Evolutionary conservation across 352 stramenopile species (phyloP).

Genomic region (Phytophthora quininea): DNA sequence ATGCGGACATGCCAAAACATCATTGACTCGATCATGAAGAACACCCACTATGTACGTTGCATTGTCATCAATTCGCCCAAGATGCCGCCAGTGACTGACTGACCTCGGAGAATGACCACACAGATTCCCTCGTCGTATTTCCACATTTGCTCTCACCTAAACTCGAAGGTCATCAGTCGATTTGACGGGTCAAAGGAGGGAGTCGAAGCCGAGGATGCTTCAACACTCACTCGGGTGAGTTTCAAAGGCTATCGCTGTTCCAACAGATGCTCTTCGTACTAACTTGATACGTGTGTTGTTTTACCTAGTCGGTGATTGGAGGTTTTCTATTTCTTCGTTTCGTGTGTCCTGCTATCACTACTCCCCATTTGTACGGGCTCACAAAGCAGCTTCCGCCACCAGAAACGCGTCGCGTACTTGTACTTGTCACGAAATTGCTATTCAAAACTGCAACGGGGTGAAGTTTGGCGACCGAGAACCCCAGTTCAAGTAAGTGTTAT

Average conservation of each 20-base stretch:
- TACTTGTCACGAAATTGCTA: slow-evolving; percentile 87
- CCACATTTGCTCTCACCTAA: slow-evolving; percentile 81
- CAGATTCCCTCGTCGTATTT: slow-evolving; percentile 77
- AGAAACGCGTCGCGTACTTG: slow-evolving; percentile 82
- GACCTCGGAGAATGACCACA: slow-evolving; percentile 6
- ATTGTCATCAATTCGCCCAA: background rate
- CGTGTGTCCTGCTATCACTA: slow-evolving; percentile 89
- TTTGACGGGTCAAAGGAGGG: slow-evolving; percentile 71
- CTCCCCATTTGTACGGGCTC: slow-evolving; percentile 84
- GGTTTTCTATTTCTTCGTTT: slow-evolving; percentile 90
- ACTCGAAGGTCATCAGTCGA: slow-evolving; percentile 70
- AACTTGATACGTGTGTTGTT: slow-evolving; percentile 5
- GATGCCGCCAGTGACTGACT: background rate
- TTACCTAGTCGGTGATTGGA: slow-evolving; percentile 77
- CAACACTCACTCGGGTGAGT: slow-evolving; percentile 60
- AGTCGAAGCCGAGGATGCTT: slow-evolving; percentile 60
- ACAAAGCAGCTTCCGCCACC: slow-evolving; percentile 70
- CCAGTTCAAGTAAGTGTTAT: slow-evolving; percentile 66
- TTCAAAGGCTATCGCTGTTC: background rate
- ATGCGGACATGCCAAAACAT: slow-evolving; percentile 87
- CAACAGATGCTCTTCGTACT: background rate
- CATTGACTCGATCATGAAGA: slow-evolving; percentile 79
- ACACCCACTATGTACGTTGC: slow-evolving; percentile 48
- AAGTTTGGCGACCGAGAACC: slow-evolving; percentile 86
- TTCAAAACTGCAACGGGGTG: slow-evolving; percentile 90